Base-by-base conservation (phyloP, 257 asterid species). In the Solanum pimpinellifolium region DNA sequence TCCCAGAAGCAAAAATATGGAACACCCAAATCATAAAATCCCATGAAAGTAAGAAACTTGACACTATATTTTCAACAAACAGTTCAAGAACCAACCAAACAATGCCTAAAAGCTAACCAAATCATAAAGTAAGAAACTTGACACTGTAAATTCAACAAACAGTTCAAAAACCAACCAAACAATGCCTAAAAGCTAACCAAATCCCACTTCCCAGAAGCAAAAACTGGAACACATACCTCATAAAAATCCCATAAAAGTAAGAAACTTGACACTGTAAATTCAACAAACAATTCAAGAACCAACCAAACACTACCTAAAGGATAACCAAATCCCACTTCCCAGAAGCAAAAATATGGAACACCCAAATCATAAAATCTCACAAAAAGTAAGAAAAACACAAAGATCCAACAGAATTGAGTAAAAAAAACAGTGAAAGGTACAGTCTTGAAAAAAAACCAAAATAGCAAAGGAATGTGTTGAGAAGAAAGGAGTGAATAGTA, bases 351-450 rank as follows among this genome's bases (percentile, higher is more conserved):
- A 1, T 6, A 21, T 70, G 62, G 35, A 59, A 81, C 1, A 21
- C 49, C 29, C 86, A 72, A 11, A 49, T 65, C 42, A 33, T 72
- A 86, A 86, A 37, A 87, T 44, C 85, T 62, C 68, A 27, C 3
- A 83, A 77, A 72, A 52, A 46, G 75, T 23, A 10, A 60, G 23
- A 12, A 80, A 76, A 83, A 69, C 56, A 87, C 86, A 83, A 83
- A 85, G 91, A 90, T 90, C 88, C 86, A 74, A 69, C 85, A 75
- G 18, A 88, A 90, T 49, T 86, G 84, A 85, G 15, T 52, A 13
- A 73, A 35, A 35, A 72, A 72, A 72, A 31, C 44, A 20, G 81
- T 47, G 31, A 35, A 87, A 81, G 46, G 46, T 31, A 83, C 66
- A 56, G 39, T 41, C 82, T 62, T 56, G 66, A 89, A 86, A 89